Conservation (phyloP, 2,329 filamentous ascomycete species). For the Penicillium sp. region DNA sequence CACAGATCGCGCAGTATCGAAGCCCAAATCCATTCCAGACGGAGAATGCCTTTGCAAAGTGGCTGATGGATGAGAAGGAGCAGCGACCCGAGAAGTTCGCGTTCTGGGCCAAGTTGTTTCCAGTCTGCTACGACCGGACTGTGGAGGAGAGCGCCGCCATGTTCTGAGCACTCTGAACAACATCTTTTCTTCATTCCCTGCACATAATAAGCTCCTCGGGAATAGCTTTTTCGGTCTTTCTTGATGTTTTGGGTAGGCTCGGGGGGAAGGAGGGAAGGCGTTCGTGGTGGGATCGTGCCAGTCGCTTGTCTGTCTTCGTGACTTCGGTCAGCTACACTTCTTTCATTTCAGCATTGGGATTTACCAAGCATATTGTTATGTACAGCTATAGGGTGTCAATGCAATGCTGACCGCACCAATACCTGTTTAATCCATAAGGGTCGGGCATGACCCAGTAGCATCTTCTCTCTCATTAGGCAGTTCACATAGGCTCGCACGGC, state of each 20-base stretch:
- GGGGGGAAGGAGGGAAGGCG: neutral
- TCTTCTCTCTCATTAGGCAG: neutral
- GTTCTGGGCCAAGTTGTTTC: conserved; percentile 34
- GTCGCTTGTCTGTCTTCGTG: neutral
- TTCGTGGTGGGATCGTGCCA: neutral
- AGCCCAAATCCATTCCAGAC: conserved; percentile 28
- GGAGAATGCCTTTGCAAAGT: conserved; percentile 29
- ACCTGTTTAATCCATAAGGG: neutral
- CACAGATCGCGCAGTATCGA: conserved; percentile 28
- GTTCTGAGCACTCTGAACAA: conserved; percentile 9
- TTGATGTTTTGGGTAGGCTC: neutral
- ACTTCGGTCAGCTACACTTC: neutral
- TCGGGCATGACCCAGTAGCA: neutral
- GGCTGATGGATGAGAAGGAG: conserved; percentile 27
- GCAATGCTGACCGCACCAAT: neutral
- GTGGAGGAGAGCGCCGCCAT: conserved; percentile 27
- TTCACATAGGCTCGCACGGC: neutral
- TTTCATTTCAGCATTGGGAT: neutral
- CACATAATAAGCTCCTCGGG: neutral
- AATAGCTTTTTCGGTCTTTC: neutral
- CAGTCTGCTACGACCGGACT: conserved; percentile 30
- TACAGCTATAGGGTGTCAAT: neutral
- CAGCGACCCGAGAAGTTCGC: conserved; percentile 20
- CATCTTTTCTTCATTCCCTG: neutral
- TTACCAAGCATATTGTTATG: neutral